Conservation (phyloP, 768 basidiomycete species). For the Tricholoma terreum region DNA sequence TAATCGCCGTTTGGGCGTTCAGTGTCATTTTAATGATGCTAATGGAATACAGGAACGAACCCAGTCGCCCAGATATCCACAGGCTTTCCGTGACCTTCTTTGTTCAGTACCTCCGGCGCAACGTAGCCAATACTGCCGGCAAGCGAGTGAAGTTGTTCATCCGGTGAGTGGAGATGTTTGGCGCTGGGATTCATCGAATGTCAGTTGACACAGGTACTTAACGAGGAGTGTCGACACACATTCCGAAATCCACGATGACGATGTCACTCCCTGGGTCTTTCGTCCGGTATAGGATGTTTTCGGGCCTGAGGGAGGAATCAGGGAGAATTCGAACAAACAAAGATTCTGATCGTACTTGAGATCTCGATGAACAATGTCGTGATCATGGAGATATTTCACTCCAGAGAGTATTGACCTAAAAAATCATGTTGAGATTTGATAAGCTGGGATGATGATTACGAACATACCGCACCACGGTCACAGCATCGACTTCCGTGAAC, state of each 20-base stretch:
- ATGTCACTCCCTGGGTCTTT: slow-evolving; percentile 74
- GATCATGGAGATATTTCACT: slow-evolving; percentile 84
- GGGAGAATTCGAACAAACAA: slow-evolving; percentile 2
- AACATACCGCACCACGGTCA: slow-evolving; percentile 66
- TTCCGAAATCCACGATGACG: slow-evolving; percentile 97
- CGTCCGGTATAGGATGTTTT: slow-evolving; percentile 92
- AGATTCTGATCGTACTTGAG: slow-evolving; percentile 60
- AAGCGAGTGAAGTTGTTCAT: slow-evolving; percentile 66
- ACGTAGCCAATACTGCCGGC: slow-evolving; percentile 89
- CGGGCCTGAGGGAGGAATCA: slow-evolving; percentile 54
- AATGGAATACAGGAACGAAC: slow-evolving; percentile 39
- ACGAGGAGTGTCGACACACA: slow-evolving; percentile 48
- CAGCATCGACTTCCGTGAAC: slow-evolving; percentile 92
- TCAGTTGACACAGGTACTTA: neutral
- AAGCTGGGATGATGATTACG: neutral
- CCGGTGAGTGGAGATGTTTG: slow-evolving; percentile 72
- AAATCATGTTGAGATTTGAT: neutral
- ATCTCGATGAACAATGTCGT: slow-evolving; percentile 95
- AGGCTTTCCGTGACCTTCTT: slow-evolving; percentile 84
- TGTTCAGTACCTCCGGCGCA: slow-evolving; percentile 83
- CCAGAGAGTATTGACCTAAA: slow-evolving; percentile 77
- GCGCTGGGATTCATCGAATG: slow-evolving; percentile 45
- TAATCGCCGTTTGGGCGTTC: slow-evolving; percentile 22
- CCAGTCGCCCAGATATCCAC: slow-evolving; percentile 95
- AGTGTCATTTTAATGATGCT: neutral